A percentile compares a stretch with the other conserved stretches of the same genome.
Conservation (phyloP, 352 stramenopile genomes). For the Globisporangium okanoganense region DNA sequence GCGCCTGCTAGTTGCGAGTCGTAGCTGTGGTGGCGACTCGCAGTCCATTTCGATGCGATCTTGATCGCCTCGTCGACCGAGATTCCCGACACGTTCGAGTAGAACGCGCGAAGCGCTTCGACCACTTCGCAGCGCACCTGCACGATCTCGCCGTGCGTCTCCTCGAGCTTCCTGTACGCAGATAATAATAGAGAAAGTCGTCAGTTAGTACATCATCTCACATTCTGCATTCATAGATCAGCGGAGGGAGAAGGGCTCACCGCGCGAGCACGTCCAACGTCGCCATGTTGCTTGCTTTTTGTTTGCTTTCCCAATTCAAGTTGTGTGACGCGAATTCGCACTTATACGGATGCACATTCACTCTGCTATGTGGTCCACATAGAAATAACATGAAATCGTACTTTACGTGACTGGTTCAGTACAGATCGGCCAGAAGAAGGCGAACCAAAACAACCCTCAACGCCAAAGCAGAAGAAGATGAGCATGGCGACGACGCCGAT, state of each 20-base stretch:
- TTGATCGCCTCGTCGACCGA: constrained; percentile 56
- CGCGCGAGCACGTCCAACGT: constrained; percentile 22
- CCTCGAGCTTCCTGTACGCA: constrained; percentile 49
- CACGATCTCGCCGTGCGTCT: constrained; percentile 60
- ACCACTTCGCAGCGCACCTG: constrained; percentile 51
- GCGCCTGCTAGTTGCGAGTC: constrained; percentile 5
- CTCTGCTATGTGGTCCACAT: neutral
- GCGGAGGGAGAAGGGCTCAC: neutral
- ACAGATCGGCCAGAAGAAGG: neutral
- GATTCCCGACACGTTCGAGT: constrained; percentile 49
- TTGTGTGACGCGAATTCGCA: constrained; percentile 19
- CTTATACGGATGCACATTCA: neutral
- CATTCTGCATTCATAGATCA: neutral
- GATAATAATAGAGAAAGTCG: neutral
- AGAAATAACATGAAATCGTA: neutral
- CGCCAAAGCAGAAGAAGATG: constrained; percentile 4
- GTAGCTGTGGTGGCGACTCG: constrained; percentile 1
- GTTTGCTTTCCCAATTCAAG: constrained; percentile 3
- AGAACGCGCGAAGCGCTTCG: constrained; percentile 60
- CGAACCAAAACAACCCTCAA: neutral
- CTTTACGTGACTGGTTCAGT: neutral
- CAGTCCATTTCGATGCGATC: constrained; percentile 50
- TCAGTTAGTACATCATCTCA: neutral
- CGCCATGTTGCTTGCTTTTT: constrained; percentile 8
- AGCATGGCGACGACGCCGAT: constrained; percentile 7